Evolutionary conservation across 169 alveolate species (phyloP).

Genomic region (Perkinsus marinus): DNA sequence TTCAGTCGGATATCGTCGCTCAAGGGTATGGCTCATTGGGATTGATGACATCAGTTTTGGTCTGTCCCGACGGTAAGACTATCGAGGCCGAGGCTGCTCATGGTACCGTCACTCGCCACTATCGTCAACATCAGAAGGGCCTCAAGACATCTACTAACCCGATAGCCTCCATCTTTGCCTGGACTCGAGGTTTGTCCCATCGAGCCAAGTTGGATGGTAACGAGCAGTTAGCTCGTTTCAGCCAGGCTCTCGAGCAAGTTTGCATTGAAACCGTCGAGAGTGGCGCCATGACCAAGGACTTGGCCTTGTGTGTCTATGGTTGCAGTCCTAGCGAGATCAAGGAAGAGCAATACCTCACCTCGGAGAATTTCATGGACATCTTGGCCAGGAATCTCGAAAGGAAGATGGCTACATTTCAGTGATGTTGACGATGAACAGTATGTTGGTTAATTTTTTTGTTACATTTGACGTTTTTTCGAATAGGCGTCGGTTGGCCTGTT

Average conservation of each 20-base stretch:
- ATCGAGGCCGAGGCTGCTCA: constrained; percentile 90
- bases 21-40: constrained; percentile 87
- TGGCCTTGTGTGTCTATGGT: constrained; percentile 61
- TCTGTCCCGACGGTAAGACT: constrained; percentile 77
- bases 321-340: background rate
- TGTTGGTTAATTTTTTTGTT: background rate
- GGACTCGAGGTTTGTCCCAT: constrained; percentile 79
- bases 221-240: constrained; percentile 50
- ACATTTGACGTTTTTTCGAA: background rate
- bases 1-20: constrained; percentile 84
- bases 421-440: too few relatives aligned
- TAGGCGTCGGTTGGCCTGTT: background rate
- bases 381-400: background rate
- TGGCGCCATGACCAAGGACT: constrained; percentile 83
- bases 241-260: constrained; percentile 67
- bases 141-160: constrained; percentile 84
- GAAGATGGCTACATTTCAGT: background rate
- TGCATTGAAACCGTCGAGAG: constrained; percentile 67
- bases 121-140: constrained; percentile 62
- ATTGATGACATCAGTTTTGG: constrained; percentile 82
- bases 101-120: constrained; percentile 90
- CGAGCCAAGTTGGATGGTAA: constrained; percentile 71
- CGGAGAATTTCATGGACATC: background rate
- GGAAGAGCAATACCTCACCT: background rate
- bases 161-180: constrained; percentile 84